Conservation (phyloP, 2,329 filamentous ascomycete species). For the Colletotrichum sp. region DNA sequence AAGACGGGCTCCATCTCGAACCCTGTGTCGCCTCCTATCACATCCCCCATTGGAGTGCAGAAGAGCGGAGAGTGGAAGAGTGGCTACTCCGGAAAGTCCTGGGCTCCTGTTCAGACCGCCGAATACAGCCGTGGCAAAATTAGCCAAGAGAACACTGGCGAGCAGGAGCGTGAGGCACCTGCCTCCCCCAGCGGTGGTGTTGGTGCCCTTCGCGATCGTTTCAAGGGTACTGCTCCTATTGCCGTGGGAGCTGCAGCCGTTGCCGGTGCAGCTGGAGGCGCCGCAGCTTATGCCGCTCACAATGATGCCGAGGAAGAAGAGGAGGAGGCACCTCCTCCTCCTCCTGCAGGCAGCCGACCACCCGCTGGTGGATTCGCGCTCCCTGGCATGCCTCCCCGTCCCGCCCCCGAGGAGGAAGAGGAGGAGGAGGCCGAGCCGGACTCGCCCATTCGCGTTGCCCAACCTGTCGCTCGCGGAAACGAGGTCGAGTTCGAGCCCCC, state of each 20-base stretch:
- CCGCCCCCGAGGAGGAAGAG: conserved; percentile 59
- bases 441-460: conserved; percentile 85
- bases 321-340: conserved; percentile 54
- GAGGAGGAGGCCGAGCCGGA: conserved; percentile 64
- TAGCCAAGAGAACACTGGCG: conserved; percentile 68
- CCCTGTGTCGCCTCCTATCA: conserved; percentile 43
- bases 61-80: conserved; percentile 90
- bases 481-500: conserved; percentile 57
- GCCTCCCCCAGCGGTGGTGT: conserved; percentile 68
- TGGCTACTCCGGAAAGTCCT: conserved; percentile 87
- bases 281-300: conserved; percentile 33
- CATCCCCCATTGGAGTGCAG: conserved; percentile 69
- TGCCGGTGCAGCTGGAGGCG: conserved; percentile 45
- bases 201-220: conserved; percentile 79
- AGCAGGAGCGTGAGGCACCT: conserved; percentile 49
- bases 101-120: conserved; percentile 81
- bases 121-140: conserved; percentile 68
- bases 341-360: conserved; percentile 63
- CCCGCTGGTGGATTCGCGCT: conserved; percentile 74
- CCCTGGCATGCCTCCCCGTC: conserved; percentile 73
- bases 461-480: conserved; percentile 76
- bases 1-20: conserved; percentile 63
- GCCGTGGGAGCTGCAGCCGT: conserved; percentile 47
- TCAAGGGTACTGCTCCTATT: conserved; percentile 78
- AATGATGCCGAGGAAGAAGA: conserved; percentile 30